These are phyloP conservation scores for Dactylellina drechsleri DNA, from an alignment of 2,329 filamentous ascomycete genomes.

Conservation along the genomic window DNA sequence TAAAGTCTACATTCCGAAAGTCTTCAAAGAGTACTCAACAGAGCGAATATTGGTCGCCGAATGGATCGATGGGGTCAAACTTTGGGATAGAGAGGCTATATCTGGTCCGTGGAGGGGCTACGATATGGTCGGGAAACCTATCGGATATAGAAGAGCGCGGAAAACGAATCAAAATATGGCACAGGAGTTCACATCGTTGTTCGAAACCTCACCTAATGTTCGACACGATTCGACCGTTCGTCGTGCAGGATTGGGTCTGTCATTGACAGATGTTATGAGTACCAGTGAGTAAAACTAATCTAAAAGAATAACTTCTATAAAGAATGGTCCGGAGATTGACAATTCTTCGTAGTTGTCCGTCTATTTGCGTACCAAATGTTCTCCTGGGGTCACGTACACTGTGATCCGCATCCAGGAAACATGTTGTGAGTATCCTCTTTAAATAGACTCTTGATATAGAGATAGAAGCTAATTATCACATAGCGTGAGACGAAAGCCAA, in stretches of 20 bases:
- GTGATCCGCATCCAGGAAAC: constrained; percentile 90
- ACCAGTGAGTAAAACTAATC: constrained; percentile 70
- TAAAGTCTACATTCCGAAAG: constrained; percentile 86
- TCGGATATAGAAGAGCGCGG: constrained; percentile 30
- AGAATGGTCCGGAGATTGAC: background rate
- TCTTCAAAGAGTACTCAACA: constrained; percentile 76
- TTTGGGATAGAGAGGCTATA: constrained; percentile 91
- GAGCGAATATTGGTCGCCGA: constrained; percentile 87
- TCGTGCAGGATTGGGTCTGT: constrained; percentile 81
- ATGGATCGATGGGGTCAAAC: constrained; percentile 93
- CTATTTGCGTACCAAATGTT: constrained; percentile 98
- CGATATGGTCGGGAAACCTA: constrained; percentile 62
- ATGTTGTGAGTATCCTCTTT: constrained; percentile 71
- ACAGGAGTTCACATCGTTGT: constrained; percentile 38
- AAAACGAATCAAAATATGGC: constrained; percentile 30
- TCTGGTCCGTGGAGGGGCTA: constrained; percentile 81
- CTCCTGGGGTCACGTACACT: constrained; percentile 94
- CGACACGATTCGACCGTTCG: constrained; percentile 36
- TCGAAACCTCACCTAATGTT: constrained; percentile 37
- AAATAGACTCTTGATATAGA: background rate
- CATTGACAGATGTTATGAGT: constrained; percentile 87
- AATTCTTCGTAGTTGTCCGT: constrained; percentile 68
- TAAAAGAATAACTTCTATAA: background rate
- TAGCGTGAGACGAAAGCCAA: constrained; percentile 79
- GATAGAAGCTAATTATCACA: background rate